Evolutionary conservation across 2,329 filamentous ascomycete species (phyloP), one percentile per base, ranked within the genome.

Genomic region (Exserohilum rostratum): DNA sequence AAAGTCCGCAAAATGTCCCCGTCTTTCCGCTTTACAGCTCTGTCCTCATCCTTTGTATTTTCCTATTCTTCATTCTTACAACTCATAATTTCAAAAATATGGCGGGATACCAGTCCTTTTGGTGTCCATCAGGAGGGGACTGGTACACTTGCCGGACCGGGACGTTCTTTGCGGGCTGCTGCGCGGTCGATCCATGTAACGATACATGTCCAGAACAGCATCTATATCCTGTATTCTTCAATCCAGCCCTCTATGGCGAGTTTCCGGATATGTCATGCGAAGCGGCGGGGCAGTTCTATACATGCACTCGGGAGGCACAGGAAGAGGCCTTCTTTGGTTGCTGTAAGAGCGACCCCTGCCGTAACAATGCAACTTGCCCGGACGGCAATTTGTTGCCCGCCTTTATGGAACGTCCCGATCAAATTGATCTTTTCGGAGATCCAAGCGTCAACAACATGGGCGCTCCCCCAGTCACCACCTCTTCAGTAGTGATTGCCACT

Each of bases 91-190:
- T n/a, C n/a, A n/a, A n/a, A n/a, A n/a, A n/a, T 3, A 35, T 37
- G 34, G 34, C 34, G 34, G 15, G 6, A 37, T n/a, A 37, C n/a
- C n/a, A 7, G n/a, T 37, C 34, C n/a, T 3, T 37, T 37, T 37
- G 34, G 34, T 61, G 50, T 37, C 31, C 39, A 27, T 30, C 39
- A 12, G 39, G 39, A 12, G 39, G 39, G 22, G 39, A 43, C 39
- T 45, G 42, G 42, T 45, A 45, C 25, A 13, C n/a, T 11, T 34
- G 42, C 17, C 6, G 12, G n/a, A 18, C 42, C 20, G 42, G 42
- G 1, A 33, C 42, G 22, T 25, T 25, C 4, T 25, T 25, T 7
- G 22, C 22, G 4, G 22, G 22, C 22, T 25, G 22, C 22, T 25
- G 22, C 7, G 22, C 22, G 4, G 22, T 25, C 4, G 7, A 25